Evolutionary conservation across 805 yeast species (phyloP).

Genomic region (Candida ortonii): DNA sequence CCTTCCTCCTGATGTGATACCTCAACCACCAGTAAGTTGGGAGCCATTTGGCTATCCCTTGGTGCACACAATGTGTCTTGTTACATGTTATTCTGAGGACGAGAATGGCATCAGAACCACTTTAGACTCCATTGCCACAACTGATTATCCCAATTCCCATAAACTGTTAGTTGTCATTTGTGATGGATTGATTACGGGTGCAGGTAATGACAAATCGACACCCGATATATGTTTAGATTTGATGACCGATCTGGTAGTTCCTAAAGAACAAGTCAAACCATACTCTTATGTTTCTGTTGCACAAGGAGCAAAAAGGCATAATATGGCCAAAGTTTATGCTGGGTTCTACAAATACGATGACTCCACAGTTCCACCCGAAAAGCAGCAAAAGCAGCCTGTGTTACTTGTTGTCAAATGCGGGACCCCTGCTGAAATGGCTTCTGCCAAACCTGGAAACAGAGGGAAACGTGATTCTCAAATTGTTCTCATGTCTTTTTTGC

Average conservation of each 20-base stretch:
- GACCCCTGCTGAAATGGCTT: slow-evolving; percentile 69
- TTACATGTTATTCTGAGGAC: slow-evolving; percentile 95
- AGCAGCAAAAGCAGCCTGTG: slow-evolving; percentile 84
- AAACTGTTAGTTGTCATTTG: slow-evolving; percentile 81
- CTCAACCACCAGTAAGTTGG: slow-evolving; percentile 87
- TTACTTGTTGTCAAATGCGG: slow-evolving; percentile 83
- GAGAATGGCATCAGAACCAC: slow-evolving; percentile 83
- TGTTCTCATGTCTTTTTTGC: slow-evolving; percentile 85
- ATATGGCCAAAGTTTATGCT: slow-evolving; percentile 94
- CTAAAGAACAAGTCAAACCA: slow-evolving; percentile 73
- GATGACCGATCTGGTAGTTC: slow-evolving; percentile 77
- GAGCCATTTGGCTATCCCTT: slow-evolving; percentile 86
- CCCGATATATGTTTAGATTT: slow-evolving; percentile 85
- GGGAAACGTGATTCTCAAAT: slow-evolving; percentile 96
- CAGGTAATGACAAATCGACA: slow-evolving; percentile 83
- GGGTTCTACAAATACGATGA: slow-evolving; percentile 90
- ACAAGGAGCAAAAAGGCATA: slow-evolving; percentile 90
- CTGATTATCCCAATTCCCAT: slow-evolving; percentile 94
- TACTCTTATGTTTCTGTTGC: slow-evolving; percentile 94
- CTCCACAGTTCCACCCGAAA: slow-evolving; percentile 67
- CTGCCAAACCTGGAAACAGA: slow-evolving; percentile 85
- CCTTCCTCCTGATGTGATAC: slow-evolving; percentile 74
- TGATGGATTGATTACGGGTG: slow-evolving; percentile 93
- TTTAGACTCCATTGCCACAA: slow-evolving; percentile 88
- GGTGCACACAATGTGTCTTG: slow-evolving; percentile 67